These are phyloP conservation scores for Dimargaris xerosporica DNA, from an alignment of 192 early-diverging fungal species.

Conservation along the genomic window DNA sequence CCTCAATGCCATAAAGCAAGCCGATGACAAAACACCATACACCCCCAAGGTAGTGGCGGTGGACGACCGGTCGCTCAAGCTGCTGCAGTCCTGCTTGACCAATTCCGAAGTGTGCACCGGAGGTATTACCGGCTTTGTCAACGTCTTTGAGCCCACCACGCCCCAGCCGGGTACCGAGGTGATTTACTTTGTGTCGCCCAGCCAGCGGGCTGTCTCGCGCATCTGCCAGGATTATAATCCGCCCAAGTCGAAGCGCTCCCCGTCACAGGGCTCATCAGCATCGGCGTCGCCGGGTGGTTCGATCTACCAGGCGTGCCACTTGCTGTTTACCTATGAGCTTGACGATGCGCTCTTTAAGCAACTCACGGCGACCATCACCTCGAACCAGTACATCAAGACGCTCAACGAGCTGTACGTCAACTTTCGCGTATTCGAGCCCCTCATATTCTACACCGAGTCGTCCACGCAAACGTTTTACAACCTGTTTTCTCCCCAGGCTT, in stretches of 20 bases:
- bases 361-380: slow-evolving; percentile 20
- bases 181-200: slow-evolving; percentile 33
- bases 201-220: slow-evolving; percentile 20
- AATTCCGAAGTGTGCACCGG: slow-evolving; percentile 5
- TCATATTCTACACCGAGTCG: slow-evolving; percentile 25
- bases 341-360: slow-evolving; percentile 21
- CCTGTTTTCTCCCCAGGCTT: slow-evolving; percentile 30
- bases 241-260: neutral
- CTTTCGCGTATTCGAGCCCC: slow-evolving; percentile 22
- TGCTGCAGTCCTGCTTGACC: slow-evolving; percentile 5
- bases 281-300: slow-evolving; percentile 13
- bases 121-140: slow-evolving; percentile 6
- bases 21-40: neutral
- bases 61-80: slow-evolving; percentile 5
- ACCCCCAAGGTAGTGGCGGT: slow-evolving; percentile 9
- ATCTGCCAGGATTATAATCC: slow-evolving; percentile 23
- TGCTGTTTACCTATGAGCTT: slow-evolving; percentile 33
- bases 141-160: neutral
- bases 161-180: slow-evolving; percentile 19
- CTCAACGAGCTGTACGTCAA: slow-evolving; percentile 35
- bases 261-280: slow-evolving; percentile 7
- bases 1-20: slow-evolving; percentile 6
- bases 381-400: slow-evolving; percentile 21
- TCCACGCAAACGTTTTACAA: slow-evolving; percentile 28
- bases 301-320: slow-evolving; percentile 24